Base-by-base conservation (phyloP, 2,329 filamentous ascomycete genomes). In the Dactylellina drechsleri region DNA sequence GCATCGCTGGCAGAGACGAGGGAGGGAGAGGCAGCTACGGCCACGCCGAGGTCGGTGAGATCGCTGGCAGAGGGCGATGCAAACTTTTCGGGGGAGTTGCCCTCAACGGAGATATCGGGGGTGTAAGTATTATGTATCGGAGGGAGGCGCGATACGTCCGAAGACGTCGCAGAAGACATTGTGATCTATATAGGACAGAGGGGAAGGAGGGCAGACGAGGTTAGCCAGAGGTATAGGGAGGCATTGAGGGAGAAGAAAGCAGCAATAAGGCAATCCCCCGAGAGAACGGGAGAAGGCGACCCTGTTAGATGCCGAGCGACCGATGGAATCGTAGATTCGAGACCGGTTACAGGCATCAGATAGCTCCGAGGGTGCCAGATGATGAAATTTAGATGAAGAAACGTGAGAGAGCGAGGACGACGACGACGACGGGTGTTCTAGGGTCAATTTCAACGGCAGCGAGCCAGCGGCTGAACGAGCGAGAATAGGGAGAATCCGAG, bases 141-240 rank as follows among this genome's bases (percentile, higher is more conserved):
- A 26, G 71, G 71, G 23, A 75, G 71, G 65, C 71, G 71, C 64
- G 71, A 75, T 61, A 75, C 71, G 71, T 75, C 71, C 71, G 71
- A 75, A 43, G 66, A 60, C 65, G 71, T 45, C 62, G 71, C 71
- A 31, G 71, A 75, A 56, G 71, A 68, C 71, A 75, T 75, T 40
- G 59, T 64, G 50, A 52, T 56, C 71, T 75, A 60, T 50, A 36
- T 36, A 36, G 31, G 31, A 36, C 6, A 36, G 31, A 36, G 31
- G 43, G 26, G 20, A 28, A 47, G 45, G 28, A 41, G 59, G 18
- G 45, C n/a, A 52, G 40, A 57, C 1, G 50, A 68, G 36, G 71
- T 75, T 75, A 75, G 71, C 64, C 52, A 45, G 49, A 36, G 54
- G 58, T 36, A 54, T 57, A 60, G 41, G 52, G 31, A 54, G 49